Conservation (phyloP, 2,329 filamentous ascomycete species). For the Dactylellina haptotyla region DNA sequence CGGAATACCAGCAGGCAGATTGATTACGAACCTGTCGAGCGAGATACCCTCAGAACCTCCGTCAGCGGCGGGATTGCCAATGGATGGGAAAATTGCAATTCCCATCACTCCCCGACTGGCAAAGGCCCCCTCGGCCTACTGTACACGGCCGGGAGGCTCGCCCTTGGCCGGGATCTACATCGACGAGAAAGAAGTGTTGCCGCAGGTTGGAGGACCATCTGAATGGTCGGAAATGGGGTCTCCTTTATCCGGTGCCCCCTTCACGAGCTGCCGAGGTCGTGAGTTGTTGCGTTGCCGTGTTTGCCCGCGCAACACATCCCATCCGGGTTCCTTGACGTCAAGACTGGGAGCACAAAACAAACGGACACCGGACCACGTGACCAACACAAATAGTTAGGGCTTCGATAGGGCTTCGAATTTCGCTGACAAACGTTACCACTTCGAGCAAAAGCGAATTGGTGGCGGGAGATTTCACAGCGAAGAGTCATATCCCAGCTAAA, state of each 20-base stretch:
- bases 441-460: conserved; percentile 36
- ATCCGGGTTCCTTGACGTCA: background rate
- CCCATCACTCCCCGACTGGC: conserved; percentile 4
- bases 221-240: conserved; percentile 50
- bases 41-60: conserved; percentile 3
- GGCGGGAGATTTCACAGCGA: conserved; percentile 35
- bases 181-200: conserved; percentile 38
- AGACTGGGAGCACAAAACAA: background rate
- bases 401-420: conserved; percentile 42
- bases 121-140: background rate
- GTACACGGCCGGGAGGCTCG: conserved; percentile 1
- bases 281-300: conserved; percentile 29
- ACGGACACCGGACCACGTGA: background rate
- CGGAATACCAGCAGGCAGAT: background rate
- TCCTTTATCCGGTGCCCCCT: conserved; percentile 44
- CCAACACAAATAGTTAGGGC: conserved; percentile 39
- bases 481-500: conserved; percentile 35
- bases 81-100: conserved; percentile 25
- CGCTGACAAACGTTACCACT: conserved; percentile 34
- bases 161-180: background rate
- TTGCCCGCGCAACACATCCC: conserved; percentile 16
- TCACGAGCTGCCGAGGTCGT: conserved; percentile 22
- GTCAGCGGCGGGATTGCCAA: background rate
- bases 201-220: conserved; percentile 19
- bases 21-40: conserved; percentile 2